These are phyloP conservation scores for Zygnema circumcarinatum DNA, from an alignment of 139 green algal species.

Conservation along the genomic window DNA sequence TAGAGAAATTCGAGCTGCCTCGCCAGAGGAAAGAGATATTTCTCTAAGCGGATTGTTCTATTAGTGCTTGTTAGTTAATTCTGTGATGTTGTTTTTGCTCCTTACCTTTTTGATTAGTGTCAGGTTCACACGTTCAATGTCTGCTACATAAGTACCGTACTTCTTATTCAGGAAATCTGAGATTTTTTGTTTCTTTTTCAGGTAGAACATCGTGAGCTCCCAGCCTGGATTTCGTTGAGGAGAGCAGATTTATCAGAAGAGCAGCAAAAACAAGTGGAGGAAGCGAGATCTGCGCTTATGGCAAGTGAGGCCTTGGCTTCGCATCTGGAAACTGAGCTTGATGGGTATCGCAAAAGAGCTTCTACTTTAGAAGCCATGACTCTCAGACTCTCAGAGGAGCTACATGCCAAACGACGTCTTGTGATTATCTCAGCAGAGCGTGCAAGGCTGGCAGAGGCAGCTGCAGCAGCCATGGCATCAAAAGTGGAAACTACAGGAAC, in stretches of 20 bases:
- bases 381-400: neutral
- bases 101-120: too few relatives aligned
- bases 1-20: too few relatives aligned
- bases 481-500: neutral
- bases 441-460: neutral
- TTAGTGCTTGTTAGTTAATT: too few relatives aligned
- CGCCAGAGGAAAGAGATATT: too few relatives aligned
- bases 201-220: too few relatives aligned
- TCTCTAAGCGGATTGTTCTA: too few relatives aligned
- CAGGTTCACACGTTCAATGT: too few relatives aligned
- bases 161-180: too few relatives aligned
- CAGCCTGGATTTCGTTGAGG: neutral
- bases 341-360: neutral
- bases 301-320: neutral
- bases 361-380: neutral
- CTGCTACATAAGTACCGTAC: too few relatives aligned
- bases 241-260: neutral
- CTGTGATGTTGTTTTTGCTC: too few relatives aligned
- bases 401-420: neutral
- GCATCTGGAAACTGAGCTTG: neutral
- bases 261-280: neutral
- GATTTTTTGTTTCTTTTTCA: too few relatives aligned
- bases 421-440: neutral
- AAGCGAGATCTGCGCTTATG: neutral
- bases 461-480: neutral